phyloP scores from a whole-genome alignment of 306 rosid genomes.

The Cyclanthera cordifolia region DNA sequence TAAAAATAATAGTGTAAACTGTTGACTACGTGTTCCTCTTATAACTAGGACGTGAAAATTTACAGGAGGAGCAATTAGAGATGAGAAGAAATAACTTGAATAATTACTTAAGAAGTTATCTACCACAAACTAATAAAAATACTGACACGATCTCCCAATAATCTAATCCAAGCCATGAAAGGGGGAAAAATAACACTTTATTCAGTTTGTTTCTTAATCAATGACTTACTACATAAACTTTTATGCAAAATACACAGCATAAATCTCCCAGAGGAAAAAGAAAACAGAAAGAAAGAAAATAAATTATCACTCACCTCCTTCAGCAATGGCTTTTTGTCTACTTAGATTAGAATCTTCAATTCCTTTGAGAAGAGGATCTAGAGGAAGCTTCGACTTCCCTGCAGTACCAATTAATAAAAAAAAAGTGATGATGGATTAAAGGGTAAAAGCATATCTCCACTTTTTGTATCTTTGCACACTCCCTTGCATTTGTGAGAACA shows the following conservation, averaged over 20 bases:
- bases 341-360: slow-evolving; percentile 15
- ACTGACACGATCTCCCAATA: background rate
- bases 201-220: background rate
- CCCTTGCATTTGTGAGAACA: background rate
- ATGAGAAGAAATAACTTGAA: background rate
- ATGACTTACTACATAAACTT: background rate
- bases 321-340: slow-evolving; percentile 12
- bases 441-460: background rate
- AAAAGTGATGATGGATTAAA: background rate
- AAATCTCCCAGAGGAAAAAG: background rate
- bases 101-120: background rate
- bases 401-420: slow-evolving; percentile 1
- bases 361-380: slow-evolving; percentile 1
- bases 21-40: background rate
- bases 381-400: slow-evolving; percentile 21
- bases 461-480: background rate
- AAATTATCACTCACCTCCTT: background rate
- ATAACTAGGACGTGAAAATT: background rate
- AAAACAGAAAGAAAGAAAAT: too few species aligned
- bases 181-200: background rate
- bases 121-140: background rate
- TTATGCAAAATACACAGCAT: background rate
- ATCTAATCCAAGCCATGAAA: background rate
- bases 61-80: background rate
- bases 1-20: background rate